Evolutionary conservation across 176 grass and related monocot genomes (phyloP).

Genomic region (Avena insularis): DNA sequence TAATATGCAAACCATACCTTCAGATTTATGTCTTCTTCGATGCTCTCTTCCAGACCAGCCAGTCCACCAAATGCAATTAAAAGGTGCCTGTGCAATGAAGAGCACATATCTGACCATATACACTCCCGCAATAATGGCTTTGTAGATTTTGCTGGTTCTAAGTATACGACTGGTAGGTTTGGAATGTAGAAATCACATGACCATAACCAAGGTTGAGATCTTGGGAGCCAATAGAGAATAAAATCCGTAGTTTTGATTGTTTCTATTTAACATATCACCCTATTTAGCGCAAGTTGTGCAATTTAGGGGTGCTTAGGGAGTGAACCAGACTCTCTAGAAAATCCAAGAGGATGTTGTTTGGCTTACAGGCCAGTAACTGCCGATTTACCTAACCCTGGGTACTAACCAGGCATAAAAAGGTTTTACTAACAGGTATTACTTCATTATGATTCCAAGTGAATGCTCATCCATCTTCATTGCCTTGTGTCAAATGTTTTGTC

Average conservation of each 20-base stretch:
- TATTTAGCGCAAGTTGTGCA: neutral
- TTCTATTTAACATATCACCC: constrained; percentile 10
- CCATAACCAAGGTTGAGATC: neutral
- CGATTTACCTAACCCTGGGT: neutral
- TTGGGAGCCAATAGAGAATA: neutral
- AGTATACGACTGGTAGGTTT: neutral
- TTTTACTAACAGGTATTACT: constrained; percentile 3
- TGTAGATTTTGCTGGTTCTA: constrained; percentile 13
- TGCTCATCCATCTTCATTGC: neutral
- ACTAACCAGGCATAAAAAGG: neutral
- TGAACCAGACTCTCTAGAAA: neutral
- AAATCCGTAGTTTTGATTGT: neutral
- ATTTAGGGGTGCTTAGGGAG: constrained; percentile 1
- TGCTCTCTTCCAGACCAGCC: constrained; percentile 93
- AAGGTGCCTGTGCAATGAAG: constrained; percentile 72
- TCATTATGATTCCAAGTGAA: constrained; percentile 30
- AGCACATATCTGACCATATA: constrained; percentile 16
- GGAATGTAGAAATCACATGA: constrained; percentile 2
- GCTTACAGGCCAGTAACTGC: neutral
- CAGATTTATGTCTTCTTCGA: constrained; percentile 90
- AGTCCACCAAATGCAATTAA: constrained; percentile 91
- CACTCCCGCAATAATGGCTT: neutral
- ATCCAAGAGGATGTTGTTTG: neutral
- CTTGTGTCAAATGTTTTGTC: constrained; percentile 15
- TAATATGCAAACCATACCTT: constrained; percentile 63